phyloP scores from a whole-genome alignment of 2,329 filamentous ascomycete species.

The Diaporthe citri region DNA sequence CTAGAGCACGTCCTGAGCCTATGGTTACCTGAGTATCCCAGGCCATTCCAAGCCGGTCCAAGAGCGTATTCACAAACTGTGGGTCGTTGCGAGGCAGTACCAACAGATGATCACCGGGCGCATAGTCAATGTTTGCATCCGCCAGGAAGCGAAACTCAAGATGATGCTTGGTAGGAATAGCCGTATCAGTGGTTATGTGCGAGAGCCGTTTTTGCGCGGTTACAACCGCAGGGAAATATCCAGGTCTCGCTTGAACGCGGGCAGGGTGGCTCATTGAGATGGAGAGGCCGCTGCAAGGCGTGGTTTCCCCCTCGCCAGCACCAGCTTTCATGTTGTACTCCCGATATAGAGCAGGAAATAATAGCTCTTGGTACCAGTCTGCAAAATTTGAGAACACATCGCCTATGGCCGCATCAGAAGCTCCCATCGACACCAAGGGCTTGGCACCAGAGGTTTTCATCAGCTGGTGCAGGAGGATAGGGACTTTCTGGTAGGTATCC shows the following conservation, averaged over 20 bases:
- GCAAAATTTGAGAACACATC: conserved; percentile 10
- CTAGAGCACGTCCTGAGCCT: background rate
- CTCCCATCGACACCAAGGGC: background rate
- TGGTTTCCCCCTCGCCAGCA: background rate
- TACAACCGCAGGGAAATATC: background rate
- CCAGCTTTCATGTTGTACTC: background rate
- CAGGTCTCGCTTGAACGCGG: conserved; percentile 5
- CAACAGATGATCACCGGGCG: conserved; percentile 11
- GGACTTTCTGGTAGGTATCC: conserved; percentile 3
- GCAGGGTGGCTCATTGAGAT: background rate
- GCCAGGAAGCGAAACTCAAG: background rate
- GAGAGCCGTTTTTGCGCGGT: background rate
- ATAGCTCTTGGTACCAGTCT: background rate
- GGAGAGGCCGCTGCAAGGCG: background rate
- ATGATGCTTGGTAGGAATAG: conserved; percentile 7
- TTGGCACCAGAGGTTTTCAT: background rate
- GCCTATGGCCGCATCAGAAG: background rate
- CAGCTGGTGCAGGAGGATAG: background rate
- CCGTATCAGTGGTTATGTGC: background rate
- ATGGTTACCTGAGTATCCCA: conserved; percentile 12
- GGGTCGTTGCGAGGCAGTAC: conserved; percentile 11
- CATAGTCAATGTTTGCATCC: background rate
- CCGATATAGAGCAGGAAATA: background rate
- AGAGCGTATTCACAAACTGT: background rate
- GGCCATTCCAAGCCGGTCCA: conserved; percentile 5